Evolutionary conservation across 1,284 basidiomycete species (phyloP).

Genomic region (Pseudozyma flocculosa): DNA sequence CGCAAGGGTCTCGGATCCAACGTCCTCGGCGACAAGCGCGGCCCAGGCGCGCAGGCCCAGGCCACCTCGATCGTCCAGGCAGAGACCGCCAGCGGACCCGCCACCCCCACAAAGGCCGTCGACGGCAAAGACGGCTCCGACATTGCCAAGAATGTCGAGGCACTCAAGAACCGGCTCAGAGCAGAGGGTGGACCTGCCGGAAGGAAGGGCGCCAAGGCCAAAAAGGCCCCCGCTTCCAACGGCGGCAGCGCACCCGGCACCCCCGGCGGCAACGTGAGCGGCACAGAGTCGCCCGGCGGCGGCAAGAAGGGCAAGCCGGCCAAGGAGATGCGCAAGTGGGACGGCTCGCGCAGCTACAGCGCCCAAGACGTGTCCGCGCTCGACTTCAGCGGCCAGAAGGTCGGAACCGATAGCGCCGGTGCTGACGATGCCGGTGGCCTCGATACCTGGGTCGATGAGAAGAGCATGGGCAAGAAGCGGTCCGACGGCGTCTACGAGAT

Average conservation of each 20-base stretch:
- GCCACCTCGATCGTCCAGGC: slow-evolving; percentile 16
- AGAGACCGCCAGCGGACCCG: slow-evolving; percentile 29
- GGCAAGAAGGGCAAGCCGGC: slow-evolving; percentile 64
- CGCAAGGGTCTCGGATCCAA: slow-evolving; percentile 13
- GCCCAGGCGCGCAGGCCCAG: slow-evolving; percentile 12
- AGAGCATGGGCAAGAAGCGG: slow-evolving; percentile 77
- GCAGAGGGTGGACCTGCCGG: slow-evolving; percentile 63
- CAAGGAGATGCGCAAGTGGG: slow-evolving; percentile 90
- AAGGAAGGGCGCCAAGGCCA: slow-evolving; percentile 61
- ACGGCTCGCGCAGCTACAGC: slow-evolving; percentile 69
- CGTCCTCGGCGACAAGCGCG: slow-evolving; percentile 31
- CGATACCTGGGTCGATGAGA: slow-evolving; percentile 63
- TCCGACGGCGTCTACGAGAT: slow-evolving; percentile 87
- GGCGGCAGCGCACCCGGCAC: slow-evolving; percentile 62
- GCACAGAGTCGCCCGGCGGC: slow-evolving; percentile 22
- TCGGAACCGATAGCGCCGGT: slow-evolving; percentile 62
- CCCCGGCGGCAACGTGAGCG: slow-evolving; percentile 36
- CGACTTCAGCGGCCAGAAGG: slow-evolving; percentile 67
- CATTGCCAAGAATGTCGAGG: slow-evolving; percentile 88
- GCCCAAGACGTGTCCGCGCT: slow-evolving; percentile 84
- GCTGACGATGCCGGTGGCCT: slow-evolving; percentile 55
- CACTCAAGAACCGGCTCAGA: slow-evolving; percentile 75
- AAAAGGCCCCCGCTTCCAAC: slow-evolving; percentile 56
- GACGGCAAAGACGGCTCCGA: slow-evolving; percentile 75
- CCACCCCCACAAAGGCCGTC: slow-evolving; percentile 25